These are phyloP conservation scores for Sphagnurus paluster DNA, from an alignment of 1,284 basidiomycete species.

Conservation along the genomic window DNA sequence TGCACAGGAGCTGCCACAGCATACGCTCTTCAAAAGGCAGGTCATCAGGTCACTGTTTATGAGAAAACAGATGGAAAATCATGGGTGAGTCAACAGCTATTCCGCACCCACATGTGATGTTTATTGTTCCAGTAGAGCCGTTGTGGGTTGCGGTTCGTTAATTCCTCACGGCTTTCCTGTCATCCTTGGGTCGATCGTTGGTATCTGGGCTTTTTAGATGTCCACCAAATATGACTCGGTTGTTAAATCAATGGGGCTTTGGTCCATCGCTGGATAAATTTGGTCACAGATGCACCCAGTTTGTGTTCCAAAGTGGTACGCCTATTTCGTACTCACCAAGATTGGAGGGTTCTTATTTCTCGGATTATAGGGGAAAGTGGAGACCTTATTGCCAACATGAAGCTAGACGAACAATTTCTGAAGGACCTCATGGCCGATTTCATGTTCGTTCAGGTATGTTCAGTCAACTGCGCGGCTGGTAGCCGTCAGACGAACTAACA, in stretches of 20 bases:
- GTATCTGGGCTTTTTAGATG: conserved; percentile 22
- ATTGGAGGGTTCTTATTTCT: not conserved
- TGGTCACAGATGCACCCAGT: conserved; percentile 31
- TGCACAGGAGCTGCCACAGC: conserved; percentile 39
- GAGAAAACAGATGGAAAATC: conserved; percentile 36
- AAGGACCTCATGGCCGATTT: conserved; percentile 38
- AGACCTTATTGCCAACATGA: conserved; percentile 34
- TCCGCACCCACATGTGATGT: not conserved
- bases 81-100: conserved; percentile 29
- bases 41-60: conserved; percentile 42
- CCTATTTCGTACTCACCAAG: not conserved
- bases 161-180: conserved; percentile 1
- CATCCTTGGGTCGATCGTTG: not conserved
- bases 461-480: too few relatives aligned
- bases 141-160: conserved; percentile 33
- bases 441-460: conserved; percentile 33
- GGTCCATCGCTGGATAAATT: conserved; percentile 30
- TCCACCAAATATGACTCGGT: conserved; percentile 46
- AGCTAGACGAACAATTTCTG: conserved; percentile 37
- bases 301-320: conserved; percentile 22
- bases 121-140: conserved; percentile 27
- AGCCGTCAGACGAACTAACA: not conserved
- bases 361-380: conserved; percentile 30
- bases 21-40: conserved; percentile 40
- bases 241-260: conserved; percentile 46